Base-by-base conservation (phyloP, 208 protist genomes). In the Leishmania gerbilli region DNA sequence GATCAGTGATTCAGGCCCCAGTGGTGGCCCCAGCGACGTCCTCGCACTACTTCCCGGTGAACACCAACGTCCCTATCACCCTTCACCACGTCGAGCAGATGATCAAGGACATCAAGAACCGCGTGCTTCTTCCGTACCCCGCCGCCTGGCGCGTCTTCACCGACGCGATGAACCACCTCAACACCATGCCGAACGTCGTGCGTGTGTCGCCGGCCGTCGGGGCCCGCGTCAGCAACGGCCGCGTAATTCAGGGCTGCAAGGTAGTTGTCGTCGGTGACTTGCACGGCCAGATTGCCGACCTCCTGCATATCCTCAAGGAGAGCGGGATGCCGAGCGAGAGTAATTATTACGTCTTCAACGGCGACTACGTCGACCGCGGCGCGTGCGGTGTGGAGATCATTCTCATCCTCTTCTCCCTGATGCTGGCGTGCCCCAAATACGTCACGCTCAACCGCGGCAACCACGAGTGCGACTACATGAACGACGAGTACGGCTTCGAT, bases 401-500 rank as follows among this genome's bases (percentile, higher is more conserved):
- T 55, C 84, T 99, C 9, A 89, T 99, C 37, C 92, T 99, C 71
- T 95, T 99, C 72, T 95, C 97, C 1, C 91, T 99, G 19, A 99
- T 99, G 90, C 93, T 99, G 27, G 89, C 94, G 3, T 99, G 93
- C 86, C 98, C 98, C 2, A 92, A 96, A 76, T 91, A 92, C 51
- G 98, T 99, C 34, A 98, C 95, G 21, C 88, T 99, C 37, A 98
- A 99, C 87, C 95, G 98, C 40, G 98, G 98, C 62, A 99, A 99
- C 89, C 98, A 99, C 84, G 98, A 99, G 88, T 94, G 92, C 82
- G 86, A 98, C 80, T 98, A 98, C 84, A 97, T 98, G 92, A 98
- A 97, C 80, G 94, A 97, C 67, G 97, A 99, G 65, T 99, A 99
- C 89, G 99, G 99, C 65, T 99, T 99, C 84, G 99, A 99, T 84